Percentiles rank a stretch among this genome's conserved stretches.
phyloP scores from a whole-genome alignment of 2,329 filamentous ascomycete species.

The Claviceps maximensis region DNA sequence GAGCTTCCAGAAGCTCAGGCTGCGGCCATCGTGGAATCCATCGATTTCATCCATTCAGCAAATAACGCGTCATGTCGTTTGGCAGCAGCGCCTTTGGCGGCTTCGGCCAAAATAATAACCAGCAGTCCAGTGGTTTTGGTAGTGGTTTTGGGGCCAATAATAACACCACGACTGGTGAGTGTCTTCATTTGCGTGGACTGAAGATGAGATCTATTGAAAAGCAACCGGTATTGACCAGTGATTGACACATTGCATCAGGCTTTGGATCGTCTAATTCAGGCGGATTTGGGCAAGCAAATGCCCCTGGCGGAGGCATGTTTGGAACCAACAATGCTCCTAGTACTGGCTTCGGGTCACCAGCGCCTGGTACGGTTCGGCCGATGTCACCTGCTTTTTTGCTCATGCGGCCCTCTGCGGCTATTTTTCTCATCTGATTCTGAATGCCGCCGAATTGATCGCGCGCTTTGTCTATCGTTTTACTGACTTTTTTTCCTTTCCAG shows the following conservation, averaged over 20 bases:
- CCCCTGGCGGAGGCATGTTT: slow-evolving; percentile 29
- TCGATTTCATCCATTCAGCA: slow-evolving; percentile 4
- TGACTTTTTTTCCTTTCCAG: slow-evolving; percentile 7
- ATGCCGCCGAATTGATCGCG: not conserved
- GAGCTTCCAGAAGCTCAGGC: not conserved
- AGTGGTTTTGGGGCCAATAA: slow-evolving; percentile 40
- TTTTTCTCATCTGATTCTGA: not conserved
- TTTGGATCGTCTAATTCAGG: slow-evolving; percentile 21
- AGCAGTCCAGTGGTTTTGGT: slow-evolving; percentile 34
- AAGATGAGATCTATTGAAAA: slow-evolving; percentile 2
- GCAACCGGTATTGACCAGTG: slow-evolving; percentile 8
- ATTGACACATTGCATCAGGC: slow-evolving; percentile 15
- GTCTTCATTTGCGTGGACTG: slow-evolving; percentile 4
- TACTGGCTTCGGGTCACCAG: slow-evolving; percentile 23
- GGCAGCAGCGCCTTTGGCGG: slow-evolving; percentile 38
- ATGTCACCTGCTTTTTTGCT: not conserved
- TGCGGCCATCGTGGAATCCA: not conserved
- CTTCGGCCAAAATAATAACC: slow-evolving; percentile 40
- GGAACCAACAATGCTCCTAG: slow-evolving; percentile 21
- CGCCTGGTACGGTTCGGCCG: slow-evolving; percentile 17
- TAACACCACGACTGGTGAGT: slow-evolving; percentile 39
- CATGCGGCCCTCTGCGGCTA: not conserved
- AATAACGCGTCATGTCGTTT: slow-evolving; percentile 37
- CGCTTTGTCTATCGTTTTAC: not conserved
- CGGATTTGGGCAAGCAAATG: slow-evolving; percentile 30